Percentiles rank a stretch among this genome's conserved stretches.
Evolutionary conservation across 2,329 filamentous ascomycete genomes (phyloP).

Genomic region (Aureobasidium sp.): DNA sequence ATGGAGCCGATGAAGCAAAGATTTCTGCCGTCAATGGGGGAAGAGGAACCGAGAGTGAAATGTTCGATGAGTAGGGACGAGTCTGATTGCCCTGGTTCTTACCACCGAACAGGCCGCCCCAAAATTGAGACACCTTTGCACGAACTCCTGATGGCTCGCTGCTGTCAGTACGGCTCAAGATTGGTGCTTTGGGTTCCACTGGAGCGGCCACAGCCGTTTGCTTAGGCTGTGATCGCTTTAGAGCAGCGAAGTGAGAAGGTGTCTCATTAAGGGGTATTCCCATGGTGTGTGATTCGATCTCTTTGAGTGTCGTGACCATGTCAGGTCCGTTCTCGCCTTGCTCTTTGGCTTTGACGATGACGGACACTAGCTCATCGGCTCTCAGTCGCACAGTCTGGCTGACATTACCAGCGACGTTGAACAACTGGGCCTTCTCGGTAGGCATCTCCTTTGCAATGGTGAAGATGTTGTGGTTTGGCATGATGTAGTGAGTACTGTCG

Average conservation of each 20-base stretch:
- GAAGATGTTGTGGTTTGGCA: slow-evolving; percentile 68
- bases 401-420: slow-evolving; percentile 48
- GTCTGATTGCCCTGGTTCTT: slow-evolving; percentile 31
- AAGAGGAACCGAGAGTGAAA: slow-evolving; percentile 53
- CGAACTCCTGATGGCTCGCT: slow-evolving; percentile 20
- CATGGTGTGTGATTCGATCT: slow-evolving; percentile 19
- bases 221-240: neutral
- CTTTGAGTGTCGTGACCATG: slow-evolving; percentile 56
- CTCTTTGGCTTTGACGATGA: slow-evolving; percentile 59
- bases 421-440: slow-evolving; percentile 61
- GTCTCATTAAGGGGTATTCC: slow-evolving; percentile 11
- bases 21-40: slow-evolving; percentile 48
- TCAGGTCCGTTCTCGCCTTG: slow-evolving; percentile 61
- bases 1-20: slow-evolving; percentile 33
- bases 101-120: slow-evolving; percentile 45
- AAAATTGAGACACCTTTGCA: slow-evolving; percentile 45
- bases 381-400: slow-evolving; percentile 45
- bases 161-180: neutral
- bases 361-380: slow-evolving; percentile 54
- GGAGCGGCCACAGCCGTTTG: slow-evolving; percentile 16
- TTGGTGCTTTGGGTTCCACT: slow-evolving; percentile 16
- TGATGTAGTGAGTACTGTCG: slow-evolving; percentile 72
- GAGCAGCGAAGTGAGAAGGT: slow-evolving; percentile 4
- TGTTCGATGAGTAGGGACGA: slow-evolving; percentile 27
- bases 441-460: slow-evolving; percentile 72